These are phyloP conservation scores for Aspergillus pseudoterreus DNA, from an alignment of 2,329 filamentous ascomycete species.

Conservation along the genomic window DNA sequence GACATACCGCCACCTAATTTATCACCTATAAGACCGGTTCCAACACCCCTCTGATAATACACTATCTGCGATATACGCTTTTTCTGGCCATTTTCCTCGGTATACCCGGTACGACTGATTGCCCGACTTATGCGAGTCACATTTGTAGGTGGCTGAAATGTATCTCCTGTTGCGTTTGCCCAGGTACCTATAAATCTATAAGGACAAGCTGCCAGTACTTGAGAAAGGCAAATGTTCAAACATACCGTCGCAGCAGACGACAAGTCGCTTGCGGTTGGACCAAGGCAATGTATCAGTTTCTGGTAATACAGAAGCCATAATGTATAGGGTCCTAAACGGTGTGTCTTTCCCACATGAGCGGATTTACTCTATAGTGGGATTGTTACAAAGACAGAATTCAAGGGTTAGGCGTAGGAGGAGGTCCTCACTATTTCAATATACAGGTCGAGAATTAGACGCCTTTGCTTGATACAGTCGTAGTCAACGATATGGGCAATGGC, in stretches of 20 bases:
- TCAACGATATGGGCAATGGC: not conserved
- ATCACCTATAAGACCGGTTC: conserved; percentile 1
- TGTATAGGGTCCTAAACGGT: not conserved
- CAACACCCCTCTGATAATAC: conserved; percentile 2
- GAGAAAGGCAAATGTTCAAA: not conserved
- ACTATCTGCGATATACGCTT: conserved; percentile 3
- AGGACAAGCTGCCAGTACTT: not conserved
- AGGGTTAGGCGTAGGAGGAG: not conserved
- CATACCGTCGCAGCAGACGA: conserved; percentile 3
- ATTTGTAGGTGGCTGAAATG: conserved; percentile 1
- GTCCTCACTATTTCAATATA: not conserved
- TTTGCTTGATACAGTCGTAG: not conserved
- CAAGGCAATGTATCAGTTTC: not conserved
- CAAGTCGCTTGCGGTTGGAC: conserved; percentile 1
- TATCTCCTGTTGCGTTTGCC: not conserved
- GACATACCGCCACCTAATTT: conserved; percentile 3
- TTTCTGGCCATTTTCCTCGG: not conserved
- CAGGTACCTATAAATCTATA: conserved; percentile 2
- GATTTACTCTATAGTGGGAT: not conserved
- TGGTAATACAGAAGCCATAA: not conserved
- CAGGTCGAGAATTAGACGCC: not conserved
- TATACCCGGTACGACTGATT: not conserved
- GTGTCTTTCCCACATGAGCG: not conserved
- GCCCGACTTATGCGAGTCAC: conserved; percentile 4
- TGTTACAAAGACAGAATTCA: not conserved